Base-by-base conservation (phyloP, 2,329 filamentous ascomycete species). In the Tolypocladium ovalisporum region DNA sequence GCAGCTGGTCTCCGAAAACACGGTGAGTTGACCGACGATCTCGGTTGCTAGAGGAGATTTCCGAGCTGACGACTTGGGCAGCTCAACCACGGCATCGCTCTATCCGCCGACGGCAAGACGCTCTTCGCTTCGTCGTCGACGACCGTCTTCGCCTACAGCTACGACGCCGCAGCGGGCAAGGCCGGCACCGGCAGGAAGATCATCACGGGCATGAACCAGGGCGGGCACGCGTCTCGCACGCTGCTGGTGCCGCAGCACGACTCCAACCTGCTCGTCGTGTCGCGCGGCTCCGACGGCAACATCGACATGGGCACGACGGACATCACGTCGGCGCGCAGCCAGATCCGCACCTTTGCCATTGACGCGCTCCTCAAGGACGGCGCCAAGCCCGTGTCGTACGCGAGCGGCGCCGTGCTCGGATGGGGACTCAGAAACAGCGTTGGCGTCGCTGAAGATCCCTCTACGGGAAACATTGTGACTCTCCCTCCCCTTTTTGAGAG, bases 401-500 rank as follows among this genome's bases (percentile, higher is more conserved):
- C 73, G 71, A 59, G 79, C 19, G 79, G 78, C 15, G 63, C 62
- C 8, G 61, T 77, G 4, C 65, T 81, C 5, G 79, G 84, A 19
- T 89, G 85, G 85, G 86, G 87, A 22, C 74, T 90, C 32, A 76
- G 86, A 34, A 90, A 90, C 68, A 83, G 81, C 3, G 85, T 89
- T 3, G 86, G 86, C 17, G 71, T 89, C 4, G 84, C 76, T 34
- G 84, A 87, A 67, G 75, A 87, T 58, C 76, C 73, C 3, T 58
- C 65, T 9, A 75, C 75, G 1, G 76, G 79, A 5, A 71, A 73
- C 24, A 73, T 82, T 55, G 65, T 67, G 40, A 13, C 7, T 8
- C 13, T 8, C 32, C 10, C 13, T 7, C 29, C 6, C 13, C 22
- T 34, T 19, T 10, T n/a, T n/a, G n/a, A n/a, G n/a, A n/a, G 5